Percentiles rank a stretch among this genome's conserved stretches.
Evolutionary conservation across 441 rosid genomes (phyloP).

Genomic region (Viola pubescens): DNA sequence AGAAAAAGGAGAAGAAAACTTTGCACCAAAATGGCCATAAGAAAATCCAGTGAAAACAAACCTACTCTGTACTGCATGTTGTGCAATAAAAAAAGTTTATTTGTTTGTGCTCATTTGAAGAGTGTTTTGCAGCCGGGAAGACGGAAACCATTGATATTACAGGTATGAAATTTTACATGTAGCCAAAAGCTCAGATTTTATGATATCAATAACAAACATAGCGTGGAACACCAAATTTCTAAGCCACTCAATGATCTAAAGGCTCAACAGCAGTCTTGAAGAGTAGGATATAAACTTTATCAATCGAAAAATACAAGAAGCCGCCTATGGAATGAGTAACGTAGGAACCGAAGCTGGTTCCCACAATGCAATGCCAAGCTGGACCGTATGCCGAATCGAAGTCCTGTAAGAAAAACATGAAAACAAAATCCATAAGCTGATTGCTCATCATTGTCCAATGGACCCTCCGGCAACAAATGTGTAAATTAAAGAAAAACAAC

Average conservation of each 20-base stretch:
- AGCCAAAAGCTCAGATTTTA: conserved; percentile 8
- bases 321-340: conserved; percentile 93
- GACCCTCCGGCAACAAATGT: background rate
- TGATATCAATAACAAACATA: conserved; percentile 6
- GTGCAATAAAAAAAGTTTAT: background rate
- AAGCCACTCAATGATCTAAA: conserved; percentile 39
- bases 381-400: conserved; percentile 85
- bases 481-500: background rate
- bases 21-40: no score
- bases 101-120: conserved; percentile 8
- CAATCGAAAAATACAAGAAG: conserved; percentile 87
- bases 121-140: conserved; percentile 7
- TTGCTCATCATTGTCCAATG: background rate
- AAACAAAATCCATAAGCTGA: background rate
- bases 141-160: conserved; percentile 7
- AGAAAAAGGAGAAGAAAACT: no score
- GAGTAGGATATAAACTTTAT: conserved; percentile 83
- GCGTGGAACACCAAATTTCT: conserved; percentile 9
- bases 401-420: conserved; percentile 43
- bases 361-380: conserved; percentile 98
- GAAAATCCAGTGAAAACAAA: no score
- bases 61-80: no score
- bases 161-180: conserved; percentile 17
- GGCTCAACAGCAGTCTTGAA: conserved; percentile 96
- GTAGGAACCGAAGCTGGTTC: conserved; percentile 93